Evolutionary conservation across 306 rosid species (phyloP).

Genomic region (Purshia tridentata): DNA sequence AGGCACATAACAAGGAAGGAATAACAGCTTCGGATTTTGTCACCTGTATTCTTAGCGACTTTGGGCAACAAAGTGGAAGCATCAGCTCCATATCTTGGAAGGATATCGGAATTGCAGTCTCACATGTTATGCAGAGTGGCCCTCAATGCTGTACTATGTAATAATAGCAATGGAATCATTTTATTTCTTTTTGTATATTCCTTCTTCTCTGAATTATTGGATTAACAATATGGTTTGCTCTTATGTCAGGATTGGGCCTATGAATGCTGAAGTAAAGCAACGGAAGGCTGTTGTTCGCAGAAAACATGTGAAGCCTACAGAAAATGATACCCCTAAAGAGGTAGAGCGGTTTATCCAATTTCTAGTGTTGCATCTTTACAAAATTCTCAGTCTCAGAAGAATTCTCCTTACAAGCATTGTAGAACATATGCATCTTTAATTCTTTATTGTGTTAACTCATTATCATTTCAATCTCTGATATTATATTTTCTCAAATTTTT

Average conservation of each 20-base stretch:
- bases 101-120: slow-evolving; percentile 52
- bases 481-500: background rate
- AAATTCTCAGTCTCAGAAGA: no score
- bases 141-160: slow-evolving; percentile 72
- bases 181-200: background rate
- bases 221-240: background rate
- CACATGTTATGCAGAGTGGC: slow-evolving; percentile 52
- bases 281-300: slow-evolving; percentile 39
- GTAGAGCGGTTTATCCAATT: slow-evolving; percentile 23
- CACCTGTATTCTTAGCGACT: slow-evolving; percentile 46
- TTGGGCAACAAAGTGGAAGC: slow-evolving; percentile 19
- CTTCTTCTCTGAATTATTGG: background rate
- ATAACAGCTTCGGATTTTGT: slow-evolving; percentile 68
- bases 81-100: slow-evolving; percentile 49
- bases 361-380: no score
- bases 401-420: background rate
- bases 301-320: slow-evolving; percentile 39
- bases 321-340: slow-evolving; percentile 66
- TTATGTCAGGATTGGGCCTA: slow-evolving; percentile 74
- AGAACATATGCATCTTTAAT: background rate
- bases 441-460: background rate
- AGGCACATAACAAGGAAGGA: slow-evolving; percentile 57
- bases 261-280: slow-evolving; percentile 65
- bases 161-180: background rate
- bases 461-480: background rate